A percentile compares a stretch with the other conserved stretches of the same genome.
Evolutionary conservation across 306 rosid species (phyloP).

Genomic region (Cicer pinnatifidum): DNA sequence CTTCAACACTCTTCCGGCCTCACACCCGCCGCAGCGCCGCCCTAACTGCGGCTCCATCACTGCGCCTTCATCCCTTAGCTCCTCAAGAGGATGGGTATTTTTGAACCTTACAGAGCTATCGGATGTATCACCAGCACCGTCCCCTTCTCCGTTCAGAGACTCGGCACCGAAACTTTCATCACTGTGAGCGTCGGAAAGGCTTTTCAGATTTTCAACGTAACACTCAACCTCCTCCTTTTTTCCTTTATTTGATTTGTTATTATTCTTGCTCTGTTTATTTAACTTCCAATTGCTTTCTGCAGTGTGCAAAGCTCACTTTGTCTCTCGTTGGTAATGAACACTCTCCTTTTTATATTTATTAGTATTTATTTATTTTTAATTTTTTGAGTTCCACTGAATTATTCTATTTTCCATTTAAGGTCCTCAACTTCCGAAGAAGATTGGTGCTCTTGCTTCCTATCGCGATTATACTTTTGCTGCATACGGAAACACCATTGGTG

Average conservation of each 20-base stretch:
- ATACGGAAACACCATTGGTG: conserved; percentile 66
- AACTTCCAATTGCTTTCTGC: conserved; percentile 36
- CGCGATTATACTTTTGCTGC: conserved; percentile 86
- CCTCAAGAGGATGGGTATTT: conserved; percentile 65
- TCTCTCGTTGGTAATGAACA: conserved; percentile 68
- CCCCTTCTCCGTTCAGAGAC: conserved; percentile 81
- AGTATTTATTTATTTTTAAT: neutral
- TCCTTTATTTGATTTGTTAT: neutral
- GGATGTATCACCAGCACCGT: conserved; percentile 78
- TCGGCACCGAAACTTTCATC: conserved; percentile 90
- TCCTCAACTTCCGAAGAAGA: conserved; percentile 85
- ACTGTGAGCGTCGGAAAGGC: conserved; percentile 87
- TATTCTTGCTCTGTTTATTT: neutral
- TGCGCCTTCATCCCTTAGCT: too few relatives aligned
- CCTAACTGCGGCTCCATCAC: too few relatives aligned
- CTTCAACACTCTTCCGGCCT: too few relatives aligned
- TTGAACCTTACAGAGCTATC: conserved; percentile 83
- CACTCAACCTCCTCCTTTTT: neutral
- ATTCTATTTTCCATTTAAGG: conserved; percentile 52
- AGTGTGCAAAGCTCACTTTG: conserved; percentile 87
- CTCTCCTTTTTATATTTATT: neutral
- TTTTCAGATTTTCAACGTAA: conserved; percentile 87
- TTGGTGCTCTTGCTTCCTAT: conserved; percentile 83
- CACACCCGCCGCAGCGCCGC: too few relatives aligned
- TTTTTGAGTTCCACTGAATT: neutral